A percentile compares a stretch with the other conserved stretches of the same genome.
Evolutionary conservation across 768 basidiomycete genomes (phyloP).

Genomic region (Podaxis sp.): DNA sequence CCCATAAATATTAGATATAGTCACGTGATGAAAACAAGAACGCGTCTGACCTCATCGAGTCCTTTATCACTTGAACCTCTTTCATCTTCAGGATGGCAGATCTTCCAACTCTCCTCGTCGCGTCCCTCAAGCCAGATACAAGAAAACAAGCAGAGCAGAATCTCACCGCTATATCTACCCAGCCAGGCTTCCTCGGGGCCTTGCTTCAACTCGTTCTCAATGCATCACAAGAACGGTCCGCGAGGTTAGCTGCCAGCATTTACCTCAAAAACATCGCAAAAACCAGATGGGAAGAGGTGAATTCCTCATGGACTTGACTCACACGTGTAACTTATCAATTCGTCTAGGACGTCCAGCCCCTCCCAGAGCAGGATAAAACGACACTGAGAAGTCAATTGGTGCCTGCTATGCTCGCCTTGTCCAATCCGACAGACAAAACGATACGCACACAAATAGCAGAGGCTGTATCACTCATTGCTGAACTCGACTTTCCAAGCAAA

Average conservation of each 20-base stretch:
- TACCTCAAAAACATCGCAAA: conserved; percentile 93
- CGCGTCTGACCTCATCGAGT: conserved; percentile 4
- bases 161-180: conserved; percentile 63
- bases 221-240: conserved; percentile 60
- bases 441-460: conserved; percentile 89
- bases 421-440: conserved; percentile 67
- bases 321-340: conserved; percentile 6
- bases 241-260: conserved; percentile 82
- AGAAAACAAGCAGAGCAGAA: conserved; percentile 82
- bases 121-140: conserved; percentile 66
- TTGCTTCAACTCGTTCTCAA: conserved; percentile 80
- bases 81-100: conserved; percentile 51
- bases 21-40: conserved; percentile 1
- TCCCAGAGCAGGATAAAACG: conserved; percentile 70
- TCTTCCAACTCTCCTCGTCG: conserved; percentile 66
- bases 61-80: conserved; percentile 11
- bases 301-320: conserved; percentile 21
- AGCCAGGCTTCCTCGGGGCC: conserved; percentile 77
- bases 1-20: background rate
- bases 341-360: conserved; percentile 67
- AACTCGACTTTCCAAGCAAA: conserved; percentile 84
- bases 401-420: conserved; percentile 88
- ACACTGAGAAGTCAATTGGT: conserved; percentile 77
- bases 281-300: conserved; percentile 85
- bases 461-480: conserved; percentile 88